These are phyloP conservation scores for Xylariaceae sp. DNA, from an alignment of 2,329 filamentous ascomycete species.

Conservation along the genomic window DNA sequence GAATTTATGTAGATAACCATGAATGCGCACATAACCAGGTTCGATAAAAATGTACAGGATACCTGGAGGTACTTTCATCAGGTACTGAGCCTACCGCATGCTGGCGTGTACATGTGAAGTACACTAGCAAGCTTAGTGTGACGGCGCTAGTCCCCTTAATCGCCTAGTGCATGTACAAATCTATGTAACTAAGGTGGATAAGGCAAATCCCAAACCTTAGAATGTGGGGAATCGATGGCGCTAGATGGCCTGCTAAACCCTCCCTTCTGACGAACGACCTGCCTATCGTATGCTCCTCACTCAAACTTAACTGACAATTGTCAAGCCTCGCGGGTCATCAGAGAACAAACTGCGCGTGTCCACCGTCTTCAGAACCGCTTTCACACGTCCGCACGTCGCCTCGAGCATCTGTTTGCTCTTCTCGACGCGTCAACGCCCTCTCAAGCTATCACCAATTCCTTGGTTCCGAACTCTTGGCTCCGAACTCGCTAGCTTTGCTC, in stretches of 20 bases:
- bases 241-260: neutral
- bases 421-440: slow-evolving; percentile 21
- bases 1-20: neutral
- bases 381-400: neutral
- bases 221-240: neutral
- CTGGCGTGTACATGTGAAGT: neutral
- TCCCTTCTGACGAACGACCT: neutral
- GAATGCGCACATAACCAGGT: neutral
- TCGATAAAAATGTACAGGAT: neutral
- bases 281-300: neutral
- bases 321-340: slow-evolving; percentile 13
- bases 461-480: no score
- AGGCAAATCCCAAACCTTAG: neutral
- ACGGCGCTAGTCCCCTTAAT: neutral
- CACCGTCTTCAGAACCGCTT: slow-evolving; percentile 1
- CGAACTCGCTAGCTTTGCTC: neutral
- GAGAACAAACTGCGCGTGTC: slow-evolving; percentile 13
- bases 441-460: neutral
- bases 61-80: neutral
- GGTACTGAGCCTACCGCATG: neutral
- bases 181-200: neutral
- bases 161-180: neutral
- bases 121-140: neutral
- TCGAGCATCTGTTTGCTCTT: slow-evolving; percentile 1
- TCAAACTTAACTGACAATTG: neutral